Base-by-base conservation (phyloP, 192 early-diverging fungal species). In the Entomortierella parvispora region DNA sequence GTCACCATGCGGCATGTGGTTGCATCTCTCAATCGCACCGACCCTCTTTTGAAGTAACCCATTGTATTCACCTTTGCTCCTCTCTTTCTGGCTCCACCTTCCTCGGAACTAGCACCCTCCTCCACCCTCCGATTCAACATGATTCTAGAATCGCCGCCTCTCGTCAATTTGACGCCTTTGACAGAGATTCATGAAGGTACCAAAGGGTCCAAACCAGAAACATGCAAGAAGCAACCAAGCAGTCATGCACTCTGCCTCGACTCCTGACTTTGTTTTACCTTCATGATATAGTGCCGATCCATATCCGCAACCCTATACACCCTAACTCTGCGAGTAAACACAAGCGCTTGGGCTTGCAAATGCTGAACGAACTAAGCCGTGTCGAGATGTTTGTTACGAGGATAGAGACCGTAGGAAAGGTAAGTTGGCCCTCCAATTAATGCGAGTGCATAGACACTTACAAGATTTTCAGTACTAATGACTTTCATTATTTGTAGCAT, bases 221-320 rank as follows among this genome's bases (percentile, higher is more conserved):
- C 20, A 40, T 18, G 23, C 8, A 23, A 31, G 12, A 33, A 47
- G 14, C 34, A 60, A 28, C 9, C 4, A 42, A 34, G 31, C 15
- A 42, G 25, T 22, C n/a, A n/a, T n/a, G n/a, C n/a, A n/a, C n/a
- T n/a, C n/a, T n/a, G n/a, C n/a, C n/a, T n/a, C n/a, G n/a, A n/a
- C n/a, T n/a, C n/a, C n/a, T n/a, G n/a, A n/a, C n/a, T n/a, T n/a
- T n/a, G n/a, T n/a, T n/a, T n/a, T n/a, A n/a, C n/a, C n/a, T n/a
- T n/a, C n/a, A n/a, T n/a, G n/a, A n/a, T n/a, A n/a, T n/a, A 83
- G 81, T 83, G 28, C 77, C 78, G 29, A 83, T 80, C 65, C 77
- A 68, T 43, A 68, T 83, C 45, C 71, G 66, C 25, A 60, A 83
- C n/a, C 81, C 81, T 22, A 79, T 83, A 4, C 63, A 80, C 50